Evolutionary conservation across 805 yeast species (phyloP), one percentile per base, ranked within the genome.

Genomic region (Ascoidea asiatica): DNA sequence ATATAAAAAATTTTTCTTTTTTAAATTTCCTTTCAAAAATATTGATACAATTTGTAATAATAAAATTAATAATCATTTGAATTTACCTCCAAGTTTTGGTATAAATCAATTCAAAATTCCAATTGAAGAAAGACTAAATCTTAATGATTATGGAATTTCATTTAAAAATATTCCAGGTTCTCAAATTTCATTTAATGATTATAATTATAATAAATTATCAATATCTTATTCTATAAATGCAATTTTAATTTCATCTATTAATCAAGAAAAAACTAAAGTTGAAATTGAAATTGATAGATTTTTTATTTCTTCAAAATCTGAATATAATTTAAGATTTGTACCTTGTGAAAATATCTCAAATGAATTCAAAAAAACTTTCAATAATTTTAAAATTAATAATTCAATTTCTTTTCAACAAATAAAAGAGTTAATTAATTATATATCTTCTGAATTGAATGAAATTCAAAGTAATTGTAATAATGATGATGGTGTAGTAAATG

Each of bases 1-100:
- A 47, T 69, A 69, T 48, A 66, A 66, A 50, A 68, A 68, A 50
- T 67, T 62, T 46, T 64, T 69, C 53, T 66, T 67, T 4, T 69
- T 69, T 53, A 65, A 58, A 46, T 65, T 69, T 44, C 74, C 74
- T 1, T 49, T 59, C 17, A 56, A 59, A 48, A 55, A 67, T 19
- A 52, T 69, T 18, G 72, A 68, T 45, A 62, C 62, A 35, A 49
- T 59, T 4, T 68, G 73, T 46, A n/a, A n/a, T n/a, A 29, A 29
- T 15, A 8, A 29, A 29, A 29, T 29, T 15, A 29, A 15, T 3
- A 11, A 8, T 29, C 35, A 29, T 29, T 15, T 29, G 8, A 29
- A 29, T 15, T 29, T 29, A 29, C 35, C 35, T 11, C 35, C 35
- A 29, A 29, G 15, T 29, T 29, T 29, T 8, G 35, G 35, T 29